Evolutionary conservation across 2,329 filamentous ascomycete genomes (phyloP).

Genomic region (Penicillium digitatum): DNA sequence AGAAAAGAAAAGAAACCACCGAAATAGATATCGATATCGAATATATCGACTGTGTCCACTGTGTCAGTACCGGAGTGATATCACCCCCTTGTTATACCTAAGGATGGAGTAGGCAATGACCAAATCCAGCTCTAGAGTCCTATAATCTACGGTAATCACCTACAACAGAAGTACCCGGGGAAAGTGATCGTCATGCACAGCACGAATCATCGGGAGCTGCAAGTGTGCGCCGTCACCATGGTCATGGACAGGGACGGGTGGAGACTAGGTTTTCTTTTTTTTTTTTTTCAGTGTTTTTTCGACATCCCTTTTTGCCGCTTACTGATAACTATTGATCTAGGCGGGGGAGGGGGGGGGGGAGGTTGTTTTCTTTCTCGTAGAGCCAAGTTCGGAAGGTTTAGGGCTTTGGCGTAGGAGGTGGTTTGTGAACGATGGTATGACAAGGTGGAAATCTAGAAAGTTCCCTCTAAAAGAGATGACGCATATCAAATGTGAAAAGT

Average conservation of each 20-base stretch:
- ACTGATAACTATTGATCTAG: not conserved
- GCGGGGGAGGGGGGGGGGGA: too few relatives aligned
- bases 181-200: conserved; percentile 17
- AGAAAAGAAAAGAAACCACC: not conserved
- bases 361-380: not conserved
- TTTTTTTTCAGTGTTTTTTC: not conserved
- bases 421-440: not conserved
- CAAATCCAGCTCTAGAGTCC: not conserved
- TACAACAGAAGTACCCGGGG: conserved; percentile 14
- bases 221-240: conserved; percentile 26
- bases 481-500: not conserved
- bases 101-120: not conserved
- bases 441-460: not conserved
- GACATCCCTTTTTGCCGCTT: not conserved
- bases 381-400: not conserved
- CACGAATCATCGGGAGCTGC: conserved; percentile 22
- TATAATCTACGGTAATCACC: not conserved
- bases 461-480: not conserved
- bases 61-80: not conserved
- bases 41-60: not conserved
- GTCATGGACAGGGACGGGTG: conserved; percentile 28
- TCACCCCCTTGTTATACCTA: not conserved
- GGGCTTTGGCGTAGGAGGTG: not conserved
- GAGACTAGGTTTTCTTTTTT: conserved; percentile 9
- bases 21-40: not conserved